These are phyloP conservation scores for Phytophthora gonapodyides DNA, from an alignment of 352 stramenopile species.

Conservation along the genomic window DNA sequence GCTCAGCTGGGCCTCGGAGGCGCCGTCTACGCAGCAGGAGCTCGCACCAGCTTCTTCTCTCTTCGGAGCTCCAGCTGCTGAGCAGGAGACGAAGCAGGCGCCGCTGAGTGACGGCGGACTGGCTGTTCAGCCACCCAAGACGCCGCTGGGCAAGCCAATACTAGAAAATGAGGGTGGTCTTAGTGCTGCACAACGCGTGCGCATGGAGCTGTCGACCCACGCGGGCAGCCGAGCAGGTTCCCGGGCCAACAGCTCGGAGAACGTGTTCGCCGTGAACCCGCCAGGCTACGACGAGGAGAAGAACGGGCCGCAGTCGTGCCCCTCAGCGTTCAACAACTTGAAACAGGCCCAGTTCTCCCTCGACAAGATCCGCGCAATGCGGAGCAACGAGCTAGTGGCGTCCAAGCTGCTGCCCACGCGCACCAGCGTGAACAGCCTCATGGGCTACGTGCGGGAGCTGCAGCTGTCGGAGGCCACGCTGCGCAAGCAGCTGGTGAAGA, in stretches of 20 bases:
- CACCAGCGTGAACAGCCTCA: conserved; percentile 65
- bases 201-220: conserved; percentile 56
- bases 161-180: conserved; percentile 38
- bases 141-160: conserved; percentile 42
- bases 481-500: conserved; percentile 61
- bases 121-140: conserved; percentile 56
- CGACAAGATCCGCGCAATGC: conserved; percentile 30
- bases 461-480: conserved; percentile 67
- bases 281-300: conserved; percentile 41
- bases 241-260: conserved; percentile 41
- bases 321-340: conserved; percentile 36
- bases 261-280: conserved; percentile 30
- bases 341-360: conserved; percentile 42
- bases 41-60: conserved; percentile 13
- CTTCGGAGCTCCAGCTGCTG: conserved; percentile 9
- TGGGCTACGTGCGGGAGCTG: conserved; percentile 79
- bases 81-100: conserved; percentile 9
- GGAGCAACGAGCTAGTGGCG: conserved; percentile 50
- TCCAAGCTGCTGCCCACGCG: conserved; percentile 64
- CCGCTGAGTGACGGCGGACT: conserved; percentile 4
- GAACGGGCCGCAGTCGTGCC: conserved; percentile 48
- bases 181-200: conserved; percentile 62
- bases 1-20: conserved; percentile 28
- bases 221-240: conserved; percentile 30
- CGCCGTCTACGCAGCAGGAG: conserved; percentile 14